Conservation (phyloP, 2,329 filamentous ascomycete genomes). For the Paraconiothyrium brasiliense region DNA sequence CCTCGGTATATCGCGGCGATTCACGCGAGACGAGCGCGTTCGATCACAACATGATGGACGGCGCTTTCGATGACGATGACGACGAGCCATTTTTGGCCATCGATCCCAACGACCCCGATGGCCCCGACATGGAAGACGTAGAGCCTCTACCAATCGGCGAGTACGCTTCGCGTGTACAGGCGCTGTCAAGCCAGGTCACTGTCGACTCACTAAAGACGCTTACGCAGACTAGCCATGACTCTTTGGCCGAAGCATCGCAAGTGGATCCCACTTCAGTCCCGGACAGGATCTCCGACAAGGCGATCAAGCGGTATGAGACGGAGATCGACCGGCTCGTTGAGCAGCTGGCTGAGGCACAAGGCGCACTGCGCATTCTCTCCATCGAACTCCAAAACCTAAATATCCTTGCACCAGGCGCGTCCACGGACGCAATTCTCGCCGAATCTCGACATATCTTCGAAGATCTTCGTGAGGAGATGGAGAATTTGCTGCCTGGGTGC, state of each 20-base stretch:
- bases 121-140: constrained; percentile 43
- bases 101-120: constrained; percentile 44
- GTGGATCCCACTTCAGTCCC: constrained; percentile 20
- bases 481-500: constrained; percentile 52
- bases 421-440: constrained; percentile 46
- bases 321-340: constrained; percentile 51
- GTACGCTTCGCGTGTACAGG: constrained; percentile 40
- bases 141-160: constrained; percentile 35
- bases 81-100: constrained; percentile 39
- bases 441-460: constrained; percentile 55
- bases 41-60: constrained; percentile 28
- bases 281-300: constrained; percentile 47
- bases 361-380: constrained; percentile 53
- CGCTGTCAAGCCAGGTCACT: constrained; percentile 42
- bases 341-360: constrained; percentile 51
- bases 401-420: constrained; percentile 47
- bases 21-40: constrained; percentile 34
- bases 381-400: constrained; percentile 57
- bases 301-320: constrained; percentile 48
- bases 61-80: constrained; percentile 40
- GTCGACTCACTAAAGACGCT: constrained; percentile 35
- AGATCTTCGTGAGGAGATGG: constrained; percentile 50
- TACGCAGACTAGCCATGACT: constrained; percentile 39
- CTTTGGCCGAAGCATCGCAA: constrained; percentile 34
- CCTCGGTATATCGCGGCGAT: constrained; percentile 41